A percentile compares a stretch with the other conserved stretches of the same genome.
phyloP scores from a whole-genome alignment of 768 basidiomycete genomes.

The Agaricus sinodeliciosus region DNA sequence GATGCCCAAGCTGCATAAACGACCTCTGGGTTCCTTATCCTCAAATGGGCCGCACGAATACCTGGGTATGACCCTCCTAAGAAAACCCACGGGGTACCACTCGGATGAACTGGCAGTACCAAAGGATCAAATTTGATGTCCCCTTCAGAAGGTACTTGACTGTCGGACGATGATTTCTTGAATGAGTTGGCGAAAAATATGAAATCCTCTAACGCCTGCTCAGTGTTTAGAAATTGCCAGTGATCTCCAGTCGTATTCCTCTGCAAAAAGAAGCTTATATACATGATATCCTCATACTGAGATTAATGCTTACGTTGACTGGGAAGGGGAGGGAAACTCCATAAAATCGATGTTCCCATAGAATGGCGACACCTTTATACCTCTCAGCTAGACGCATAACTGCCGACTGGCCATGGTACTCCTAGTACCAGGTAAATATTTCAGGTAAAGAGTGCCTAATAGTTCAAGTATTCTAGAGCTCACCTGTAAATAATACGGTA shows the following conservation, averaged over 20 bases:
- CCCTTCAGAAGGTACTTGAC: not conserved
- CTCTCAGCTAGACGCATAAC: constrained; percentile 41
- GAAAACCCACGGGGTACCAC: constrained; percentile 38
- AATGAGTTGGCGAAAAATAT: constrained; percentile 42
- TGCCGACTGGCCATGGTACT: constrained; percentile 42
- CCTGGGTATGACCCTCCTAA: constrained; percentile 47
- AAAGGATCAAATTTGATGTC: constrained; percentile 10
- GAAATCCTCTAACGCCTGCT: constrained; percentile 44
- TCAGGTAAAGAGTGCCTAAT: not conserved
- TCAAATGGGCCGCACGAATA: constrained; percentile 35
- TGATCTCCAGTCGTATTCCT: constrained; percentile 38
- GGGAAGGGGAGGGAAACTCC: constrained; percentile 41
- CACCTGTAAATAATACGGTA: constrained; percentile 40
- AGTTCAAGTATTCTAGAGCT: not conserved
- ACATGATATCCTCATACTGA: not conserved
- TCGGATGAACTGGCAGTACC: constrained; percentile 28
- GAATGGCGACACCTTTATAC: constrained; percentile 38
- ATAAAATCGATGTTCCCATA: constrained; percentile 48
- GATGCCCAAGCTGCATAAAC: constrained; percentile 45
- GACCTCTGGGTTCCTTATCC: constrained; percentile 38
- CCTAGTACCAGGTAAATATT: constrained; percentile 17
- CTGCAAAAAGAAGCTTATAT: constrained; percentile 15
- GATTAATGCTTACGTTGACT: constrained; percentile 28
- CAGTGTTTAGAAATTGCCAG: constrained; percentile 41
- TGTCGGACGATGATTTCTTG: constrained; percentile 6